A percentile compares a stretch with the other conserved stretches of the same genome.
Conservation (phyloP, 805 yeast genomes). For the Hyphopichia homilentoma region DNA sequence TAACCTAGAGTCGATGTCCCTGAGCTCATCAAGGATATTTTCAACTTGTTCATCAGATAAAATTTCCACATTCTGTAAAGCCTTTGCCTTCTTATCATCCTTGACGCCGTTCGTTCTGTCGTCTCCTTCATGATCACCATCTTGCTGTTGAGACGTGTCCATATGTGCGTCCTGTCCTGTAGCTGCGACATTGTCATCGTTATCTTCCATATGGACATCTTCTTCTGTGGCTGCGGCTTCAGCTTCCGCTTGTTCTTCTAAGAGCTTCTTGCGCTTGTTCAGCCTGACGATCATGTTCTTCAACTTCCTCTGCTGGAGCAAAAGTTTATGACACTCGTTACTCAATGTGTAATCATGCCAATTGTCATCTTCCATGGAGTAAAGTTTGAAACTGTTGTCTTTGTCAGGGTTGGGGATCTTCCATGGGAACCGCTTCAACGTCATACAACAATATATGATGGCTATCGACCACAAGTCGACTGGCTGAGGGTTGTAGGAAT, state of each 20-base stretch:
- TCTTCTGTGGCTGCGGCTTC: background rate
- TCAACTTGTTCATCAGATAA: conserved; percentile 30
- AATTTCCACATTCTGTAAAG: conserved; percentile 12
- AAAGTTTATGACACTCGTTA: conserved; percentile 66
- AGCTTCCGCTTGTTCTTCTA: conserved; percentile 8
- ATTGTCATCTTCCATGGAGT: conserved; percentile 74
- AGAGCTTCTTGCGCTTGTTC: conserved; percentile 37
- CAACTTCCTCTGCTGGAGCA: conserved; percentile 56
- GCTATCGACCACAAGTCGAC: conserved; percentile 94
- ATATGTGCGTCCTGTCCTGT: background rate
- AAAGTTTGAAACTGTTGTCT: conserved; percentile 80
- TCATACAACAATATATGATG: conserved; percentile 89
- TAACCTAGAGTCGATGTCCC: conserved; percentile 33
- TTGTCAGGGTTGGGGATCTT: conserved; percentile 74
- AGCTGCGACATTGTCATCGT: background rate
- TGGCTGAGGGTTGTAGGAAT: conserved; percentile 78
- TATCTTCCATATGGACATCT: conserved; percentile 1
- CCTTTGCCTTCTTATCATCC: background rate
- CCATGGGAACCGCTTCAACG: conserved; percentile 91
- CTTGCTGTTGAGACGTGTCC: too few relatives aligned
- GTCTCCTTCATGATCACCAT: conserved; percentile 3
- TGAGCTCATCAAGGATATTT: conserved; percentile 27
- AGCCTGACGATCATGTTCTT: conserved; percentile 43
- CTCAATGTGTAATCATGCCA: conserved; percentile 73
- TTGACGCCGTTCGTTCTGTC: background rate